Evolutionary conservation across 2,329 filamentous ascomycete species (phyloP).

Genomic region (Diaporthe australafricana): DNA sequence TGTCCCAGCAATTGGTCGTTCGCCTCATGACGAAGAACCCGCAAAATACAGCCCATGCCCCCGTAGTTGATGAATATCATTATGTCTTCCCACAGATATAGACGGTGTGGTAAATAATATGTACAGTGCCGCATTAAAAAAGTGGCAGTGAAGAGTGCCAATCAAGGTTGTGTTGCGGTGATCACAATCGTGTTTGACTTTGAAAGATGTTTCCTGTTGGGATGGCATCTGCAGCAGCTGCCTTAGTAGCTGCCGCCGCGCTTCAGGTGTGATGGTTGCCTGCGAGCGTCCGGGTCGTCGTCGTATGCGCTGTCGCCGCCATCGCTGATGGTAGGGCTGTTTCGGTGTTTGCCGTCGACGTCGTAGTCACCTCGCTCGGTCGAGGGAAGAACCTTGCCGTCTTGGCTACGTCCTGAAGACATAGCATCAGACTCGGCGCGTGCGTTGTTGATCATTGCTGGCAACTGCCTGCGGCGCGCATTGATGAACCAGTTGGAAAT

Average conservation of each 20-base stretch:
- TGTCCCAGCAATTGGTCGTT: neutral
- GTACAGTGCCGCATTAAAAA: constrained; percentile 28
- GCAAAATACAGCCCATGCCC: neutral
- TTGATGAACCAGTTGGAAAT: constrained; percentile 89
- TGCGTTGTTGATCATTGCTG: constrained; percentile 68
- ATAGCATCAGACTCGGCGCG: constrained; percentile 63
- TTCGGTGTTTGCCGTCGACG: constrained; percentile 47
- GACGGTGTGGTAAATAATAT: constrained; percentile 27
- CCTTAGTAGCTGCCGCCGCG: constrained; percentile 53
- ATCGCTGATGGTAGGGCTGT: constrained; percentile 57
- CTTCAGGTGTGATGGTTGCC: constrained; percentile 51
- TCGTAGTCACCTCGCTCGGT: constrained; percentile 55
- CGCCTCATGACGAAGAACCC: neutral
- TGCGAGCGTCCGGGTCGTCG: constrained; percentile 53
- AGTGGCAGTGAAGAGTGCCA: neutral
- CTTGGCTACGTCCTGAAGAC: constrained; percentile 47
- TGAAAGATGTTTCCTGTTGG: neutral
- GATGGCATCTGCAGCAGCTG: neutral
- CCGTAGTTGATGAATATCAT: constrained; percentile 16
- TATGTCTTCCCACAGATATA: constrained; percentile 21
- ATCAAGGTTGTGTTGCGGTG: neutral
- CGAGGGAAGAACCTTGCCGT: constrained; percentile 52
- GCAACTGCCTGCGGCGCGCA: constrained; percentile 74
- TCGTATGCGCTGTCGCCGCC: constrained; percentile 58
- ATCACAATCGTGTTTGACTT: neutral